Conservation (phyloP, 257 asterid genomes). For the Solanum bulbocastanum region DNA sequence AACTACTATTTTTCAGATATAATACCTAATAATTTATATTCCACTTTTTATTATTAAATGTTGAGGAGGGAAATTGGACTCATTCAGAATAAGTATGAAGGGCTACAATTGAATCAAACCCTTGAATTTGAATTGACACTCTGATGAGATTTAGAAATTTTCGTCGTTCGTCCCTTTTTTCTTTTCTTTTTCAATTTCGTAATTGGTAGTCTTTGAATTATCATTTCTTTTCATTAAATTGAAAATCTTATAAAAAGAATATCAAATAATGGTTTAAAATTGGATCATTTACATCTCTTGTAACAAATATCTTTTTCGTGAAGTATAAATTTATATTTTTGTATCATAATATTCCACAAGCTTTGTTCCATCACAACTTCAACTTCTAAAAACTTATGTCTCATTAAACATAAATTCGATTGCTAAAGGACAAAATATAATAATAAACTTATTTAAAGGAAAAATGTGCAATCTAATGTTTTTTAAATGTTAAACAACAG, state of each 20-base stretch:
- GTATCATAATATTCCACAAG: too few species aligned
- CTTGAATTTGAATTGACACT: background rate
- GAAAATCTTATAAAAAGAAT: background rate
- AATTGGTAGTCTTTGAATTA: background rate
- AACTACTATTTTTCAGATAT: background rate
- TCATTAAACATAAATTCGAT: too few species aligned
- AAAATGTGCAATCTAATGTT: too few species aligned
- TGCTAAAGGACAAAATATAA: too few species aligned
- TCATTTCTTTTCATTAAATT: background rate
- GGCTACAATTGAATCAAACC: background rate
- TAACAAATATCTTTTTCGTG: too few species aligned
- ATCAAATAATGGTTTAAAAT: background rate
- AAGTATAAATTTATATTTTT: too few species aligned
- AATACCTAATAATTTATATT: background rate
- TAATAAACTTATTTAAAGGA: too few species aligned
- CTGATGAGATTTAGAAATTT: background rate
- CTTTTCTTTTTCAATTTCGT: background rate
- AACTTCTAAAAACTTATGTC: too few species aligned
- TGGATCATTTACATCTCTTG: background rate
- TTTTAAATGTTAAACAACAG: too few species aligned
- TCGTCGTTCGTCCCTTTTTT: background rate
- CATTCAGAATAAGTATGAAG: background rate
- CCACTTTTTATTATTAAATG: background rate
- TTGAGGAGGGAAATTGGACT: background rate
- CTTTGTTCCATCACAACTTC: background rate